Conservation (phyloP, 192 early-diverging fungal species). For the Nowakowskiella sp. region DNA sequence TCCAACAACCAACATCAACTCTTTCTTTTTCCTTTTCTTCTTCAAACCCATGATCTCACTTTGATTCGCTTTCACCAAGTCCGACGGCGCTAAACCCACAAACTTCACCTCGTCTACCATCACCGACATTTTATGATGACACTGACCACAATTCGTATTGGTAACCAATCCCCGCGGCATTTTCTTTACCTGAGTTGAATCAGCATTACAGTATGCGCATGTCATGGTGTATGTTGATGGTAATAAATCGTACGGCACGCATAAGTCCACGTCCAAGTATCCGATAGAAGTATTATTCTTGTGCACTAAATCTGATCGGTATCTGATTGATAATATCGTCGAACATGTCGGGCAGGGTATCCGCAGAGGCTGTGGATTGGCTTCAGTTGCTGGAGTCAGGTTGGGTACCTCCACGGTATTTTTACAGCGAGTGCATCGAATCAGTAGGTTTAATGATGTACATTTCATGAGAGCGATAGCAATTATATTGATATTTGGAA, state of each 20-base stretch:
- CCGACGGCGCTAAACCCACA: constrained; percentile 17
- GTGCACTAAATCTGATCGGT: constrained; percentile 56
- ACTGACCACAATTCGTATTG: constrained; percentile 21
- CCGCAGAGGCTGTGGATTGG: constrained; percentile 28
- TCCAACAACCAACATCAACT: constrained; percentile 61
- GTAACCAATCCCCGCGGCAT: constrained; percentile 14
- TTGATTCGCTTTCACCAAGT: not conserved
- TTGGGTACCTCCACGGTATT: constrained; percentile 49
- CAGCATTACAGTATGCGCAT: constrained; percentile 56
- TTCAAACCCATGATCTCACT: constrained; percentile 15
- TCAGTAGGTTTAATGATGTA: constrained; percentile 49
- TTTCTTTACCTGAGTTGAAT: constrained; percentile 16
- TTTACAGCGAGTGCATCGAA: constrained; percentile 76
- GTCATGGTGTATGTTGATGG: constrained; percentile 61
- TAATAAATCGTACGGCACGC: constrained; percentile 61
- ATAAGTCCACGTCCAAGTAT: constrained; percentile 64
- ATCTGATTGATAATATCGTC: constrained; percentile 44
- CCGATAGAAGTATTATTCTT: constrained; percentile 48
- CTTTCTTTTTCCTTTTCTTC: constrained; percentile 48
- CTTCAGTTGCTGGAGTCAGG: too few species aligned
- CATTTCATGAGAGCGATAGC: constrained; percentile 63
- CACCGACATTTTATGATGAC: constrained; percentile 29
- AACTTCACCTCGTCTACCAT: constrained; percentile 49
- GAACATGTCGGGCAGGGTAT: constrained; percentile 46
- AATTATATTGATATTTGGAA: constrained; percentile 50